These are phyloP conservation scores for Pichia sp. DNA, from an alignment of 1,139 yeast genomes.

Conservation along the genomic window DNA sequence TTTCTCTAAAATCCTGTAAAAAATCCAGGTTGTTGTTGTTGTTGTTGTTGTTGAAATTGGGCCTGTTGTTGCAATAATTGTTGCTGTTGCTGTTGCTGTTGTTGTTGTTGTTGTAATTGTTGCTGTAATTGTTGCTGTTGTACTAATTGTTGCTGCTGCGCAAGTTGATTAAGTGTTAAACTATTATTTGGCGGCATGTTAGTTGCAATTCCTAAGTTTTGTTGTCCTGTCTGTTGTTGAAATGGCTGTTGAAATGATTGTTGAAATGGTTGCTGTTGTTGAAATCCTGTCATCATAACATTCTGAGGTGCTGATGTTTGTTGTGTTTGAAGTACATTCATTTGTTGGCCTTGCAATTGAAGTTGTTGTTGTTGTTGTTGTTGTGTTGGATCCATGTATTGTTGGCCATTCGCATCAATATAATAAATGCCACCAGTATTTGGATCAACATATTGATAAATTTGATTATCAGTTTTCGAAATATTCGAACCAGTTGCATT, in stretches of 20 bases:
- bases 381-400: constrained; percentile 50
- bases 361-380: constrained; percentile 39
- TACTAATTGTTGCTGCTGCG: constrained; percentile 6
- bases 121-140: constrained; percentile 22
- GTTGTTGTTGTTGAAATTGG: constrained; percentile 19
- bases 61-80: no score
- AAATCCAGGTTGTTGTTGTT: constrained; percentile 15
- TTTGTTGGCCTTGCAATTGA: constrained; percentile 14
- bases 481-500: constrained; percentile 24
- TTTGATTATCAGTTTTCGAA: constrained; percentile 23
- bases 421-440: constrained; percentile 54
- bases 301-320: constrained; percentile 7
- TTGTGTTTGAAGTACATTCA: constrained; percentile 1
- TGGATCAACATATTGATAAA: constrained; percentile 60
- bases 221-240: background rate
- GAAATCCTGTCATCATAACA: background rate
- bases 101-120: constrained; percentile 20
- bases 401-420: constrained; percentile 54
- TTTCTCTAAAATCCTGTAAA: constrained; percentile 22
- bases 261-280: background rate
- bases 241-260: no score
- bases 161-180: constrained; percentile 25
- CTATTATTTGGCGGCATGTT: constrained; percentile 5
- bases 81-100: constrained; percentile 1
- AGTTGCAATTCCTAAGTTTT: constrained; percentile 8